Conservation (phyloP, 208 protist genomes). For the Trypanosoma scelopori region DNA sequence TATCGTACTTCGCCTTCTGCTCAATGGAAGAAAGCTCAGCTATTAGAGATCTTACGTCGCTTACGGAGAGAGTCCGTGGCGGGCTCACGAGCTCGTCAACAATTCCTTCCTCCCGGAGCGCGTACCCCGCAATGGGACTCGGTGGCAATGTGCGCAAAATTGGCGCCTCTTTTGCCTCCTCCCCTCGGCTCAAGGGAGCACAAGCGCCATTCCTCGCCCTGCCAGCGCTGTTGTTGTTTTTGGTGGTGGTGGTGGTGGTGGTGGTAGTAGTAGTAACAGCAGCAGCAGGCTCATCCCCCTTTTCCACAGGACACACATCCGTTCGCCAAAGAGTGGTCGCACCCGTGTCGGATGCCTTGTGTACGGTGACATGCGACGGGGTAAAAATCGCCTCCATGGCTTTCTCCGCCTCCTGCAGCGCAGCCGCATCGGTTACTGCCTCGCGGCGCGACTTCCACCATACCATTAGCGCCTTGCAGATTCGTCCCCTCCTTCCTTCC, state of each 20-base stretch:
- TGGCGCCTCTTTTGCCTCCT: slow-evolving; percentile 8
- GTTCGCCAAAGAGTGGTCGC: background rate
- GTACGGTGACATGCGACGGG: slow-evolving; percentile 27
- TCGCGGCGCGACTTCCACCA: background rate
- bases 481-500: background rate
- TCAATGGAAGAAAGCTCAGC: slow-evolving; percentile 58
- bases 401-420: slow-evolving; percentile 27
- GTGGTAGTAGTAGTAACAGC: background rate
- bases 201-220: background rate
- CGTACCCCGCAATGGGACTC: slow-evolving; percentile 68
- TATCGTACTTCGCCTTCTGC: slow-evolving; percentile 58
- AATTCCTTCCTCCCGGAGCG: slow-evolving; percentile 41
- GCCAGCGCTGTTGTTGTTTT: too few species aligned
- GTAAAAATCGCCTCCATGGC: slow-evolving; percentile 45
- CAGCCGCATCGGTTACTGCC: background rate
- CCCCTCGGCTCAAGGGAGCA: background rate
- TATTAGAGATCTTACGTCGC: slow-evolving; percentile 51
- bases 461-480: background rate
- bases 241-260: too few species aligned
- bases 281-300: background rate
- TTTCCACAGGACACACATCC: background rate
- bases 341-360: slow-evolving; percentile 1
- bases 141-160: slow-evolving; percentile 29
- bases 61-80: slow-evolving; percentile 35
- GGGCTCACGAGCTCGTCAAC: slow-evolving; percentile 43